Evolutionary conservation across 164 flowering plant species (phyloP), one percentile per base, ranked within the genome.

Genomic region (Akebia trifoliata): DNA sequence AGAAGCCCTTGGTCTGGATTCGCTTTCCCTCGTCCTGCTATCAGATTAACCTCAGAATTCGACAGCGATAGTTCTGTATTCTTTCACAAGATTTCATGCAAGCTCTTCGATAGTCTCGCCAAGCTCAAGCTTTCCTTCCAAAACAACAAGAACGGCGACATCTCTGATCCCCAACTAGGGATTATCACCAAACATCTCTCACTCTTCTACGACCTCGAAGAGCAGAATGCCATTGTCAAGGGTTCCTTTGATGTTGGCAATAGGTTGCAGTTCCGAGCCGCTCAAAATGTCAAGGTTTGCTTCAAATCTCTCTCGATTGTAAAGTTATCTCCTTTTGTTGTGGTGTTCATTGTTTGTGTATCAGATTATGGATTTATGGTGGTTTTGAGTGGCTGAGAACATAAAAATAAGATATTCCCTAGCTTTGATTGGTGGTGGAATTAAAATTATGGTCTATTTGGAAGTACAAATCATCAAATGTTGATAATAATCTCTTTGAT

Each of bases 41-140:
- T 93, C 2, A 57, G 96, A 32, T 59, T 94, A 11, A 86, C 93
- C 40, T 67, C 94, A 0, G 95, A 90, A 59, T 94, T 76, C 69
- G 99, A 94, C 77, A 87, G 96, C 57, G 97, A 90, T 18, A 68
- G 66, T 62, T 58, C 80, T 38, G 2, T 76, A 17, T 81, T 86
- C 84, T 64, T 83, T 68, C 71, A 90, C 81, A 94, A 81, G 72
- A 39, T 86, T 24, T 94, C 99, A 2, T 86, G 93, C 73, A 90
- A 82, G 75, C 42, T 87, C n/a, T 67, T 94, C 36, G 86, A 84
- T 43, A 67, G 74, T 37, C 75, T 93, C 31, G 96, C 89, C 34
- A 94, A 94, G 74, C 64, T 94, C 57, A 87, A 85, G 67, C 57
- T 87, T 20, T 71, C 83, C 18, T 90, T 94, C 61, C 80, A 68